Evolutionary conservation across 2,329 filamentous ascomycete genomes (phyloP).

Genomic region (Keithomyces neogunnii): DNA sequence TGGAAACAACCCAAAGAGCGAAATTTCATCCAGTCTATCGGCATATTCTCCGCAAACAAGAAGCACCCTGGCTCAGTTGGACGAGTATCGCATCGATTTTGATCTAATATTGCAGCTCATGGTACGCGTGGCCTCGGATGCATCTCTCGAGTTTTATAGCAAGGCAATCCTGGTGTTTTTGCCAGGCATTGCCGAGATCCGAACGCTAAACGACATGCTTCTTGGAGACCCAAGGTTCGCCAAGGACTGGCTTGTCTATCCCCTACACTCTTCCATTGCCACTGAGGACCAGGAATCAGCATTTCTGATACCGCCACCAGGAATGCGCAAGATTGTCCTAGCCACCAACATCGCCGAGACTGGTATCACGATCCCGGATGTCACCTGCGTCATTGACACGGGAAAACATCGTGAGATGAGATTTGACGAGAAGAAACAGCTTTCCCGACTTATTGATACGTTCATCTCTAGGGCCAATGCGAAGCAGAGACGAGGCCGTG

Average conservation of each 20-base stretch:
- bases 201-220: constrained; percentile 78
- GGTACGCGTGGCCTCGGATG: constrained; percentile 61
- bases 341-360: constrained; percentile 98
- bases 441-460: constrained; percentile 84
- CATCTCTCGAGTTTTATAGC: constrained; percentile 62
- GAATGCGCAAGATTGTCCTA: constrained; percentile 84
- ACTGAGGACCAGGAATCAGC: constrained; percentile 94
- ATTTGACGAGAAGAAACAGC: constrained; percentile 85
- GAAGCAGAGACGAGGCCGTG: constrained; percentile 87
- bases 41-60: constrained; percentile 71
- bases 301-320: constrained; percentile 75
- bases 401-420: constrained; percentile 97
- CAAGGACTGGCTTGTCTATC: constrained; percentile 74
- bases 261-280: constrained; percentile 88
- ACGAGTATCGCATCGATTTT: constrained; percentile 89
- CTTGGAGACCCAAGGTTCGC: constrained; percentile 68
- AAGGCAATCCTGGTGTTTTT: constrained; percentile 91
- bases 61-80: constrained; percentile 65
- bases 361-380: constrained; percentile 95
- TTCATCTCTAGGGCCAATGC: constrained; percentile 95
- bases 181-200: constrained; percentile 88
- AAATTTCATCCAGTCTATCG: constrained; percentile 56
- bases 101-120: constrained; percentile 77
- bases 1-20: constrained; percentile 42
- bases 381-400: constrained; percentile 93